phyloP scores from a whole-genome alignment of 495 filamentous ascomycete species.

The Oidiodendron maius region DNA sequence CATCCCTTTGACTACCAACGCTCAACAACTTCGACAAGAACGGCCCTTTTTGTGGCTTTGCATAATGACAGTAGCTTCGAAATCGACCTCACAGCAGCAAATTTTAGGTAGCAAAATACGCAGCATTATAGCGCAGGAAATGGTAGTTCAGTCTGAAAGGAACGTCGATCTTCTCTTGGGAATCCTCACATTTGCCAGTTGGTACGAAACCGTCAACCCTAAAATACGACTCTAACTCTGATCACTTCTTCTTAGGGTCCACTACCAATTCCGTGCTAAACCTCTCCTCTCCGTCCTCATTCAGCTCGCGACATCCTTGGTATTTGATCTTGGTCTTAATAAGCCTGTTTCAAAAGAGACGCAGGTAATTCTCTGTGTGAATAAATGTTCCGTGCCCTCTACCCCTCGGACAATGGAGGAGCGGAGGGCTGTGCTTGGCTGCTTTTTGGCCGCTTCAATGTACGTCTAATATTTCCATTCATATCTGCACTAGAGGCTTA shows the following conservation, averaged over 20 bases:
- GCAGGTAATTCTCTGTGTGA: no score
- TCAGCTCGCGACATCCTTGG: slow-evolving; percentile 44
- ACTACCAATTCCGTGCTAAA: slow-evolving; percentile 23
- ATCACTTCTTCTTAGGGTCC: no score
- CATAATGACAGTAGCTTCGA: slow-evolving; percentile 41
- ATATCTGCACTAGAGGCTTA: not conserved
- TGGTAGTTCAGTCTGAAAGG: slow-evolving; percentile 42
- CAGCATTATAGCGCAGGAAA: slow-evolving; percentile 36
- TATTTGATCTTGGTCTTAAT: slow-evolving; percentile 52
- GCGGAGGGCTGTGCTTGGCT: slow-evolving; percentile 45
- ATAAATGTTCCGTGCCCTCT: no score
- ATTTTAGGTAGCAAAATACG: slow-evolving; percentile 32
- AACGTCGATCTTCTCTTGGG: slow-evolving; percentile 52
- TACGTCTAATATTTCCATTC: slow-evolving; percentile 21
- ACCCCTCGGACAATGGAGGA: slow-evolving; percentile 41
- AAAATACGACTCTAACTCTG: no score
- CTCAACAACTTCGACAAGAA: slow-evolving; percentile 35
- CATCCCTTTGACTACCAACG: slow-evolving; percentile 37
- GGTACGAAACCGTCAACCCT: no score
- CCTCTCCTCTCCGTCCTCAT: slow-evolving; percentile 35
- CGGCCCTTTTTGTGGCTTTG: slow-evolving; percentile 49
- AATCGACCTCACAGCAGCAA: slow-evolving; percentile 28
- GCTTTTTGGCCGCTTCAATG: slow-evolving; percentile 47
- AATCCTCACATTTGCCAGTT: slow-evolving; percentile 39
- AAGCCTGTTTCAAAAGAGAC: slow-evolving; percentile 29